Conservation (phyloP, 305 asterid species). For the Stenogyne calaminthoides region DNA sequence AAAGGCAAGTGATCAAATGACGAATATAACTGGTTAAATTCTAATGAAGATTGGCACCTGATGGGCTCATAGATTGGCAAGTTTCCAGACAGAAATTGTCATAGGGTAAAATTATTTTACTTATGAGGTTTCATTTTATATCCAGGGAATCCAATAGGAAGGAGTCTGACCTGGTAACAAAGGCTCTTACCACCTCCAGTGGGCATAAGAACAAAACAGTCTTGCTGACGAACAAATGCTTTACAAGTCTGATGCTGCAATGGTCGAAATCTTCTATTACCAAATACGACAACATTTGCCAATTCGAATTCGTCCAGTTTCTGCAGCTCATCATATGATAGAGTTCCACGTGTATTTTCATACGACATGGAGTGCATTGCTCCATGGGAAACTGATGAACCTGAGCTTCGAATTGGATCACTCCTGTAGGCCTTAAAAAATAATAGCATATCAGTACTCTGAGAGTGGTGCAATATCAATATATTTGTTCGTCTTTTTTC, state of each 20-base stretch:
- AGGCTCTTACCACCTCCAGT: constrained; percentile 99
- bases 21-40: constrained; percentile 6
- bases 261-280: constrained; percentile 75
- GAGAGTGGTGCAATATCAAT: constrained; percentile 20
- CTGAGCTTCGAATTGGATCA: constrained; percentile 47
- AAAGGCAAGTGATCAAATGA: constrained; percentile 23
- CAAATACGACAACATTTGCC: constrained; percentile 93
- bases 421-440: constrained; percentile 53
- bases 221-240: constrained; percentile 63
- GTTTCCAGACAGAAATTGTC: neutral
- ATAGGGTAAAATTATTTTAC: constrained; percentile 18
- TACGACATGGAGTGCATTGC: constrained; percentile 30
- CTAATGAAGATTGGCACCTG: constrained; percentile 13
- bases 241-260: constrained; percentile 83
- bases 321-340: constrained; percentile 73
- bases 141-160: constrained; percentile 24
- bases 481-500: neutral
- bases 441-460: constrained; percentile 31
- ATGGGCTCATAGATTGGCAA: constrained; percentile 21
- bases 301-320: constrained; percentile 73
- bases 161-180: constrained; percentile 81
- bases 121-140: constrained; percentile 19
- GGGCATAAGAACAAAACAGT: constrained; percentile 94
- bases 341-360: constrained; percentile 42
- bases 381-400: constrained; percentile 49